Conservation (phyloP, 2,329 filamentous ascomycete species). For the Colletotrichum lupini region DNA sequence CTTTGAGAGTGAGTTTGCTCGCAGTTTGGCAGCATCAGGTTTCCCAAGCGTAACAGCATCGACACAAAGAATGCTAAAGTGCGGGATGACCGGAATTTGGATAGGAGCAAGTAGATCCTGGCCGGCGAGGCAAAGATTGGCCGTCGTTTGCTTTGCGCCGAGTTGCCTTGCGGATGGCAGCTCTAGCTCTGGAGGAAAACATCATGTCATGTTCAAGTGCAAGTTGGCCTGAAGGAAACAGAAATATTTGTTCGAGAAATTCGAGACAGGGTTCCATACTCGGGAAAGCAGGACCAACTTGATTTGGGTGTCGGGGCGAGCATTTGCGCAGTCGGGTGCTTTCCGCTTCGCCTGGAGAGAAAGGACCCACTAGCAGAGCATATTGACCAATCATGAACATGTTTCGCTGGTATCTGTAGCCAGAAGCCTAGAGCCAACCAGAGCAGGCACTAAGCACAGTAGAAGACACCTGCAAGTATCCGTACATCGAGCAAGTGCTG, state of each 20-base stretch:
- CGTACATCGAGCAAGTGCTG: neutral
- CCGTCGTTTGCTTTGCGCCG: neutral
- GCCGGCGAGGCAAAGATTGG: neutral
- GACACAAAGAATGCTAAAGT: neutral
- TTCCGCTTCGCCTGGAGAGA: neutral
- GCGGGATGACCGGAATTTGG: neutral
- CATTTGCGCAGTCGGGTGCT: neutral
- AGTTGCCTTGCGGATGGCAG: neutral
- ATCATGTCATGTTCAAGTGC: neutral
- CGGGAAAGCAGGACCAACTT: neutral
- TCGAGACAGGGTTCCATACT: neutral
- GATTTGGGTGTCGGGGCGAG: neutral
- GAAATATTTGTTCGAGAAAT: neutral
- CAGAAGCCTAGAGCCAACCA: neutral
- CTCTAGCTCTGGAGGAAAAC: neutral
- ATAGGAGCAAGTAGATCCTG: neutral
- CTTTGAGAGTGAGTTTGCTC: neutral
- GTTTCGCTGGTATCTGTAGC: too few species aligned
- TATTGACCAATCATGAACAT: neutral
- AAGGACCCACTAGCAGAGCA: neutral
- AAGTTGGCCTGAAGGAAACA: slow-evolving; percentile 5
- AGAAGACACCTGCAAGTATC: neutral
- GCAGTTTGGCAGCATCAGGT: neutral
- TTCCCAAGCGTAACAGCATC: neutral
- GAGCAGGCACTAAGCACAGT: neutral